These are phyloP conservation scores for Malus hybrid DNA, from an alignment of 331 rosid species.

Conservation along the genomic window DNA sequence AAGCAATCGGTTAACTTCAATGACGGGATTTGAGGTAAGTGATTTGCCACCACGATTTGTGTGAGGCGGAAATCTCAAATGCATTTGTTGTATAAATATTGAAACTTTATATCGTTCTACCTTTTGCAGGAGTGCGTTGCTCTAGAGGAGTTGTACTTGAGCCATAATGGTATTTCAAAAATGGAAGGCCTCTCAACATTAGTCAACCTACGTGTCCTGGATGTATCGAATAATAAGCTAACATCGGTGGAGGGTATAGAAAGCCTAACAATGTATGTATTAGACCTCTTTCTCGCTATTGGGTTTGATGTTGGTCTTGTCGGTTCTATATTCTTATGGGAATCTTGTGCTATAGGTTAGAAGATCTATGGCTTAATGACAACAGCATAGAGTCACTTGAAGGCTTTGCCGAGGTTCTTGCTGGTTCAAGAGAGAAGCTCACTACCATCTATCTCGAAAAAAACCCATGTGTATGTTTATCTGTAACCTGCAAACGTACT, in stretches of 20 bases:
- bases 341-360: slow-evolving; percentile 45
- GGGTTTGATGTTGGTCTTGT: neutral
- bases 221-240: slow-evolving; percentile 83
- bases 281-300: neutral
- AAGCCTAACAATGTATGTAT: slow-evolving; percentile 54
- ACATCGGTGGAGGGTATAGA: slow-evolving; percentile 56
- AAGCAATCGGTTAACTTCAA: slow-evolving; percentile 85
- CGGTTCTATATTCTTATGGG: slow-evolving; percentile 9
- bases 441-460: slow-evolving; percentile 79
- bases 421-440: slow-evolving; percentile 76
- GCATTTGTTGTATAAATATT: neutral
- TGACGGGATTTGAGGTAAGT: slow-evolving; percentile 72
- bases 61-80: neutral
- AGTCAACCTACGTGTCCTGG: slow-evolving; percentile 73
- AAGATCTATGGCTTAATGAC: slow-evolving; percentile 92
- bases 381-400: slow-evolving; percentile 71
- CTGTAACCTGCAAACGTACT: neutral
- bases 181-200: slow-evolving; percentile 84
- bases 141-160: slow-evolving; percentile 83
- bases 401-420: slow-evolving; percentile 55
- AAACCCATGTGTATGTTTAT: slow-evolving; percentile 76
- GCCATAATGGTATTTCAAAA: slow-evolving; percentile 87
- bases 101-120: neutral
- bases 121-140: slow-evolving; percentile 56
- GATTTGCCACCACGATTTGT: neutral